These are phyloP conservation scores for Penicillium antarcticum DNA, from an alignment of 495 filamentous ascomycete species.

Conservation along the genomic window DNA sequence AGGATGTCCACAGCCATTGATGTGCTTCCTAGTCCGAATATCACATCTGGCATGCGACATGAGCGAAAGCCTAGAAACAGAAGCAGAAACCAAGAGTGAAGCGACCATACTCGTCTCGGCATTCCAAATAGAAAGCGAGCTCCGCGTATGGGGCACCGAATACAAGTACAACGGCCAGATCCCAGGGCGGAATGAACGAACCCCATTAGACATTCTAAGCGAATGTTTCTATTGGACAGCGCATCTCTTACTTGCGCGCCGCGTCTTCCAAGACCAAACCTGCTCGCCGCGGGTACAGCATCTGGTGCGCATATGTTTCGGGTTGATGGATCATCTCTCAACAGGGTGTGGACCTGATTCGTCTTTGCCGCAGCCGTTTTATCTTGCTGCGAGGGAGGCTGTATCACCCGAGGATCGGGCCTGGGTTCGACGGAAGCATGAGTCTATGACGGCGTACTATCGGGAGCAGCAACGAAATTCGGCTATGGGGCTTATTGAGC, in stretches of 20 bases:
- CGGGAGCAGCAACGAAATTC: constrained; percentile 25
- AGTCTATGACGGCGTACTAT: constrained; percentile 29
- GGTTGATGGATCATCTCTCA: constrained; percentile 23
- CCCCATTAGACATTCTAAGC: constrained; percentile 23
- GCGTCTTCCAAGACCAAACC: constrained; percentile 23
- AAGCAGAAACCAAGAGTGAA: not conserved
- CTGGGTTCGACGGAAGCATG: constrained; percentile 25
- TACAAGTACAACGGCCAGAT: not conserved
- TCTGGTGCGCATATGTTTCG: constrained; percentile 22
- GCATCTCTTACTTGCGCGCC: constrained; percentile 26
- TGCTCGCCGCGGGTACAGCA: constrained; percentile 23
- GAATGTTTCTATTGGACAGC: constrained; percentile 31
- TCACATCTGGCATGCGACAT: constrained; percentile 26
- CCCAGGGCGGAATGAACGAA: not conserved
- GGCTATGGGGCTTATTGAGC: constrained; percentile 24
- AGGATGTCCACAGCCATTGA: constrained; percentile 26
- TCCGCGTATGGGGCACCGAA: constrained; percentile 18
- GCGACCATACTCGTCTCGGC: constrained; percentile 9
- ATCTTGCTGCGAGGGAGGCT: constrained; percentile 25
- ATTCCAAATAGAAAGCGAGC: constrained; percentile 18
- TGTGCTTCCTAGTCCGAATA: constrained; percentile 24
- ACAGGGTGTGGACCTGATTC: constrained; percentile 28
- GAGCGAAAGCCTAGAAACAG: constrained; percentile 6
- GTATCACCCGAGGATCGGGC: constrained; percentile 14
- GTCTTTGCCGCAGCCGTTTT: constrained; percentile 26